Evolutionary conservation across 2,329 filamentous ascomycete species (phyloP).

Genomic region (Dactylonectria macrodidyma): DNA sequence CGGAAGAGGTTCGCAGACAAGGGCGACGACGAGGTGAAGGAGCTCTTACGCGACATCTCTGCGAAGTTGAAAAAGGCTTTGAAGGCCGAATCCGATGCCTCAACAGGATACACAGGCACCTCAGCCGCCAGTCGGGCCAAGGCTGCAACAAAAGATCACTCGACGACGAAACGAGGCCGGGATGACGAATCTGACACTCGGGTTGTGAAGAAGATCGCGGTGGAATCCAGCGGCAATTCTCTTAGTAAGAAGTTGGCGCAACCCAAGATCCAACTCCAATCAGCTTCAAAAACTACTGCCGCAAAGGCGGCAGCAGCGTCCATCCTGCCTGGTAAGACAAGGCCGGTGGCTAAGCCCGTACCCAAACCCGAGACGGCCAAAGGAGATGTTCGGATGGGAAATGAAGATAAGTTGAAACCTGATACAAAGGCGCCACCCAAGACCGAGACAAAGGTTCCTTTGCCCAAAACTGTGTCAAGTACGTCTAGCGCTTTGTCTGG

Average conservation of each 20-base stretch:
- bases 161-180: slow-evolving; percentile 54
- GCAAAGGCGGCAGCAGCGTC: slow-evolving; percentile 52
- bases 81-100: slow-evolving; percentile 53
- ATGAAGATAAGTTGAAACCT: slow-evolving; percentile 52
- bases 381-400: slow-evolving; percentile 45
- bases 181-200: slow-evolving; percentile 59
- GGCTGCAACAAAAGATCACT: slow-evolving; percentile 50
- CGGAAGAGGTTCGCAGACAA: slow-evolving; percentile 75
- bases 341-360: slow-evolving; percentile 59
- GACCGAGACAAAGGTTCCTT: slow-evolving; percentile 49
- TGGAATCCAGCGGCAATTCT: slow-evolving; percentile 56
- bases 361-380: slow-evolving; percentile 53
- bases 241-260: slow-evolving; percentile 59
- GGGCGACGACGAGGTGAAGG: slow-evolving; percentile 75
- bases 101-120: slow-evolving; percentile 57
- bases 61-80: slow-evolving; percentile 60
- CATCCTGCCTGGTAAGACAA: slow-evolving; percentile 65
- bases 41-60: slow-evolving; percentile 72
- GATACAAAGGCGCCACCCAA: slow-evolving; percentile 47
- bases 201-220: slow-evolving; percentile 59
- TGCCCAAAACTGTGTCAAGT: slow-evolving; percentile 51
- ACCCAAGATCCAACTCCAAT: slow-evolving; percentile 52
- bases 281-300: slow-evolving; percentile 48
- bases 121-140: slow-evolving; percentile 58
- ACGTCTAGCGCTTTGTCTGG: slow-evolving; percentile 59